Evolutionary conservation across 208 protist genomes (phyloP).

Genomic region (Wallacemonas collosoma): DNA sequence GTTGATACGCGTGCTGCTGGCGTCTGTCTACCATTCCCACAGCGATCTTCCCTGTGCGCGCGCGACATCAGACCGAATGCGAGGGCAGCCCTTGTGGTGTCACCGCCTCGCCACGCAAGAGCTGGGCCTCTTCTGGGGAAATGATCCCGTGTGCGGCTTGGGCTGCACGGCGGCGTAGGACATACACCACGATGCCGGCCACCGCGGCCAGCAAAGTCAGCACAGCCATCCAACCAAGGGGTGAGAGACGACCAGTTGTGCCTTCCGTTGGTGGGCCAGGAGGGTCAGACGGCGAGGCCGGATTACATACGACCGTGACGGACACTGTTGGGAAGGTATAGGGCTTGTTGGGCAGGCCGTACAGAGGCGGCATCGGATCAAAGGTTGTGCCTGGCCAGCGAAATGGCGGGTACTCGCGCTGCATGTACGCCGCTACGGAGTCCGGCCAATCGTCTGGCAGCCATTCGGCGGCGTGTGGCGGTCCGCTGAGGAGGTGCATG

Average conservation of each 20-base stretch:
- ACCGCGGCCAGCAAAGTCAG: neutral
- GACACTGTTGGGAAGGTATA: neutral
- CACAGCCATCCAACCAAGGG: neutral
- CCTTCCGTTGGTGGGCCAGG: too few relatives aligned
- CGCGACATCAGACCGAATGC: too few relatives aligned
- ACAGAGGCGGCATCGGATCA: conserved; percentile 26
- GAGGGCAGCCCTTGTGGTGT: too few relatives aligned
- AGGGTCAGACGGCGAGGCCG: too few relatives aligned
- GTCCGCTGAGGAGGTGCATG: conserved; percentile 27
- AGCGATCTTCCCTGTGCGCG: too few relatives aligned
- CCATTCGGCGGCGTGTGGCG: conserved; percentile 22
- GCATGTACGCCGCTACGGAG: neutral
- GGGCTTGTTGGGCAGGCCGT: neutral
- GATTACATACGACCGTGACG: neutral
- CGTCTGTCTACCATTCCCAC: too few relatives aligned
- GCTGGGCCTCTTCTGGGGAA: conserved; percentile 1
- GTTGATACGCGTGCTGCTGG: too few relatives aligned
- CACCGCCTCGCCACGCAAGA: conserved; percentile 11
- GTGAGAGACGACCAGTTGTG: too few relatives aligned
- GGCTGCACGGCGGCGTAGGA: neutral
- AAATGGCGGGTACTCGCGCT: conserved; percentile 23
- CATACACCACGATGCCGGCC: neutral
- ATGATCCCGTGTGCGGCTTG: neutral
- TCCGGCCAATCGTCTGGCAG: neutral
- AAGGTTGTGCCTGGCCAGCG: conserved; percentile 25